Conservation (phyloP, 225 moss, liverwort and hornwort species). For the Neckera pumila region DNA sequence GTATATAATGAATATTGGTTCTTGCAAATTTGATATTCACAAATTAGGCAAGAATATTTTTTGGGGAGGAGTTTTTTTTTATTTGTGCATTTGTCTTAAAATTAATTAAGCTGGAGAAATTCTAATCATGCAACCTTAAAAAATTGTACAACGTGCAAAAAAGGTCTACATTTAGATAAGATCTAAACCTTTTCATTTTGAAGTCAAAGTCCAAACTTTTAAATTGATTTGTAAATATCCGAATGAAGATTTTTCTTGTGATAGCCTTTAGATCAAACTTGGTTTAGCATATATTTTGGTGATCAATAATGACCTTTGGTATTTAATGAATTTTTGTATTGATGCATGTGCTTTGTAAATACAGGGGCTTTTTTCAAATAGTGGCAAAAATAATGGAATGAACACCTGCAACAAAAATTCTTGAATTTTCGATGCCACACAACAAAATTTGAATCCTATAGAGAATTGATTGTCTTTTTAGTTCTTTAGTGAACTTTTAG, state of each 20-base stretch:
- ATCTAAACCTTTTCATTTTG: neutral
- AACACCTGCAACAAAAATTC: too few relatives aligned
- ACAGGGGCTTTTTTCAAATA: accelerated
- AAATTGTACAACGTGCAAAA: too few relatives aligned
- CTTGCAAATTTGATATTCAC: neutral
- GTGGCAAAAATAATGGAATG: neutral
- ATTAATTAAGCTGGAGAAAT: too few relatives aligned
- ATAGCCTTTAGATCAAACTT: accelerated
- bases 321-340: neutral
- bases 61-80: accelerated
- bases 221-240: neutral
- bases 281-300: accelerated
- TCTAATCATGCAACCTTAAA: accelerated
- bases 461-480: neutral
- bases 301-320: neutral
- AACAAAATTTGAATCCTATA: neutral
- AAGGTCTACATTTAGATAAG: neutral
- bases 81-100: neutral
- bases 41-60: neutral
- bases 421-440: too few relatives aligned
- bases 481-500: neutral
- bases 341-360: neutral
- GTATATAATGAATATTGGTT: accelerated
- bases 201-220: neutral
- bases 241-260: too few relatives aligned